phyloP scores from a whole-genome alignment of 1,139 yeast genomes.

The Insectozyma bohioensis region DNA sequence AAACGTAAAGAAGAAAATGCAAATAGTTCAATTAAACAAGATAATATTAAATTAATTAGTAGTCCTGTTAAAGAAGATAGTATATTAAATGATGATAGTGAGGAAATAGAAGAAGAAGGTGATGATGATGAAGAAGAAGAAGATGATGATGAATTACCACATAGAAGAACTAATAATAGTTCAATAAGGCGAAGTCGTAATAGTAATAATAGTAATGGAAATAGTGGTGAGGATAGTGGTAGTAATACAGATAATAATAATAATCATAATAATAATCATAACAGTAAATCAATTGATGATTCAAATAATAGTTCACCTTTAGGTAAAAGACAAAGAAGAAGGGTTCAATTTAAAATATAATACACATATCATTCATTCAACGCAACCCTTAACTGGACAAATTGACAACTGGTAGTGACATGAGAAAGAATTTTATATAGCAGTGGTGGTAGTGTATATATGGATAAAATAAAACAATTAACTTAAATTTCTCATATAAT shows the following conservation, averaged over 20 bases:
- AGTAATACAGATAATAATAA: conserved; percentile 15
- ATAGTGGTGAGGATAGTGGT: conserved; percentile 17
- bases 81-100: conserved; percentile 8
- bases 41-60: not conserved
- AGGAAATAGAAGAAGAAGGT: conserved; percentile 6
- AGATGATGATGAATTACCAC: conserved; percentile 6
- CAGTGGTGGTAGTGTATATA: too few species aligned
- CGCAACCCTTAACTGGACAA: not conserved
- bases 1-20: too few species aligned
- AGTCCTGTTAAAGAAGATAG: conserved; percentile 3
- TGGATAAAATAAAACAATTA: too few species aligned
- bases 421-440: too few species aligned
- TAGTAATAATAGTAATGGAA: conserved; percentile 3
- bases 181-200: not conserved
- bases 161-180: conserved; percentile 2
- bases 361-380: not conserved
- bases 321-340: conserved; percentile 11
- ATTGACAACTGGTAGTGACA: too few species aligned
- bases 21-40: too few species aligned
- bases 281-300: not conserved
- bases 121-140: conserved; percentile 5
- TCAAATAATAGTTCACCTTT: conserved; percentile 5
- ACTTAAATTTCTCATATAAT: too few species aligned
- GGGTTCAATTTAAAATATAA: conserved; percentile 11
- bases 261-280: too few species aligned